A percentile compares a stretch with the other conserved stretches of the same genome.
Conservation (phyloP, 352 stramenopile species). For the Phytophthora foliorum region DNA sequence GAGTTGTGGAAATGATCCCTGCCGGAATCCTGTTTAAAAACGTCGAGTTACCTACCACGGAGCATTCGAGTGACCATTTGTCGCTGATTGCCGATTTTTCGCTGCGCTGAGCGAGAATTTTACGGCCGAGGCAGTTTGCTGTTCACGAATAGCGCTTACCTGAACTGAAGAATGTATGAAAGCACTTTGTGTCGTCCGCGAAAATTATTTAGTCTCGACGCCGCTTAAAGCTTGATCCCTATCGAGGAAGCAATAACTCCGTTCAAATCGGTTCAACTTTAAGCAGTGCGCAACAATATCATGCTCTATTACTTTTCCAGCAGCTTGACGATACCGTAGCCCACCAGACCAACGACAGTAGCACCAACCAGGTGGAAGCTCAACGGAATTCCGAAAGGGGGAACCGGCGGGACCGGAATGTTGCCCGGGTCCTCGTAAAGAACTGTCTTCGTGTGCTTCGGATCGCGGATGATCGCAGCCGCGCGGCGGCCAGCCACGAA, state of each 20-base stretch:
- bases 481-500: slow-evolving; percentile 87
- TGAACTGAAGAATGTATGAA: slow-evolving; percentile 1
- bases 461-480: slow-evolving; percentile 81
- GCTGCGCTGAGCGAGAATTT: slow-evolving; percentile 22
- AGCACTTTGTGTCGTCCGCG: slow-evolving; percentile 7
- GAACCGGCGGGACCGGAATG: slow-evolving; percentile 74
- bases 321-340: slow-evolving; percentile 72
- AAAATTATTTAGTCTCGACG: slow-evolving; percentile 6
- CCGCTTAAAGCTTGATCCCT: slow-evolving; percentile 12
- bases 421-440: slow-evolving; percentile 90
- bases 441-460: slow-evolving; percentile 72
- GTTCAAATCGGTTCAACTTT: slow-evolving; percentile 1
- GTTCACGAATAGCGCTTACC: background rate
- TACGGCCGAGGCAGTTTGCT: background rate
- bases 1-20: slow-evolving; percentile 71
- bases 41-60: slow-evolving; percentile 57
- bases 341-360: slow-evolving; percentile 62
- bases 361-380: slow-evolving; percentile 68
- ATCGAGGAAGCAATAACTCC: slow-evolving; percentile 19
- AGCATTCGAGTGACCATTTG: slow-evolving; percentile 74
- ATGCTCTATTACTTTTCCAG: slow-evolving; percentile 61
- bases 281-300: slow-evolving; percentile 11
- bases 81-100: slow-evolving; percentile 77
- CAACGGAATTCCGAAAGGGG: slow-evolving; percentile 78
- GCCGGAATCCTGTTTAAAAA: slow-evolving; percentile 60